Evolutionary conservation across 176 grass and related monocot species (phyloP).

Genomic region (Oropetium thomaeum): DNA sequence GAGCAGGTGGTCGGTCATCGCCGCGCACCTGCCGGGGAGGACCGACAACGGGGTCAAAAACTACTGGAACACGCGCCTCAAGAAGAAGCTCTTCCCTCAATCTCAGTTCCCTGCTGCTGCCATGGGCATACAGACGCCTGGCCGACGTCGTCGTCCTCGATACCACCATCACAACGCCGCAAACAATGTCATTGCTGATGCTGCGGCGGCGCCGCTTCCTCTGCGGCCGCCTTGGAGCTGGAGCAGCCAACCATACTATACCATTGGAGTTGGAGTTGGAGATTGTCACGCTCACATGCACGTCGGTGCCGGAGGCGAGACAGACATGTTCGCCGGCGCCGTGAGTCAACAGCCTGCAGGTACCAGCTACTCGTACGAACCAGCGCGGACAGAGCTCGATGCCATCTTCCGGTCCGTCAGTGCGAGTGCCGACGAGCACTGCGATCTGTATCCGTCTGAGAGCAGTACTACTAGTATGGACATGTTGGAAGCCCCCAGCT

Average conservation of each 20-base stretch:
- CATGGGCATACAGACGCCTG: neutral
- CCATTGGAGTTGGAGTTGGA: too few species aligned
- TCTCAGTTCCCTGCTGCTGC: too few species aligned
- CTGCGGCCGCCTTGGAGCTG: neutral
- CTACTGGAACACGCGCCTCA: slow-evolving; percentile 46
- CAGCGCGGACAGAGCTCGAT: slow-evolving; percentile 18
- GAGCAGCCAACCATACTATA: neutral
- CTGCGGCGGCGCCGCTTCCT: too few species aligned
- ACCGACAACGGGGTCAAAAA: slow-evolving; percentile 49
- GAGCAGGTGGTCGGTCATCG: slow-evolving; percentile 50
- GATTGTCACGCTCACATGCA: too few species aligned
- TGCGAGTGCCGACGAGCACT: neutral
- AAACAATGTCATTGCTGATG: neutral
- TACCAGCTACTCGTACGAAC: neutral
- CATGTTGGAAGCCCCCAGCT: neutral
- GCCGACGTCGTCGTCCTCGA: neutral
- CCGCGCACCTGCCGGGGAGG: slow-evolving; percentile 31
- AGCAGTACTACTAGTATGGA: neutral
- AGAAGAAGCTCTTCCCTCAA: slow-evolving; percentile 29
- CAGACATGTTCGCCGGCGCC: neutral
- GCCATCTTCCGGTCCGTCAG: slow-evolving; percentile 21
- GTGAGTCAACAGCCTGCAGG: neutral
- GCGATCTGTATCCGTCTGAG: neutral
- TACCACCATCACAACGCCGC: too few species aligned
- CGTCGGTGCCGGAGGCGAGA: neutral